Evolutionary conservation across 768 basidiomycete genomes (phyloP).

Genomic region (Cystobasidium onofrii): DNA sequence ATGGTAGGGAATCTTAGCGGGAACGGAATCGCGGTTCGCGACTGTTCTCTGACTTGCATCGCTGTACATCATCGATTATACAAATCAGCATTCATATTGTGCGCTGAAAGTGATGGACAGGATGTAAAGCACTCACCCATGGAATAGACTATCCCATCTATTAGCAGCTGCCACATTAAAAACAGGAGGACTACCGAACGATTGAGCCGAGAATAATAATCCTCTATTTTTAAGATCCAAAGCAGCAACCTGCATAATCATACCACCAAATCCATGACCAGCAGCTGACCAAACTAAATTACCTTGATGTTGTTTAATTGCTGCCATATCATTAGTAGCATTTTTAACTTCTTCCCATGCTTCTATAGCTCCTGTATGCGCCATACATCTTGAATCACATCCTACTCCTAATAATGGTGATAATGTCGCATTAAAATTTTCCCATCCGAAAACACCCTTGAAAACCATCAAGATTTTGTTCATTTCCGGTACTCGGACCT

Average conservation of each 20-base stretch:
- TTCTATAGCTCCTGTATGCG: conserved; percentile 30
- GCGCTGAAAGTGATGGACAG: too few species aligned
- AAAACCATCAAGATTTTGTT: conserved; percentile 36
- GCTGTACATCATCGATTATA: not conserved
- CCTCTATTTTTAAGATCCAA: conserved; percentile 31
- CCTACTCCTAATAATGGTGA: conserved; percentile 31
- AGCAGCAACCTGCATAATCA: conserved; percentile 33
- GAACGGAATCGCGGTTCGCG: conserved; percentile 26
- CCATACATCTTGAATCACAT: conserved; percentile 30
- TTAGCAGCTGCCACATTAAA: conserved; percentile 31
- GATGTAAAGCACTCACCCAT: not conserved
- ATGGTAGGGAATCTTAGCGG: conserved; percentile 7
- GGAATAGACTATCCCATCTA: conserved; percentile 20
- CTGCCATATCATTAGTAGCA: conserved; percentile 31
- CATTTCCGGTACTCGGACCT: conserved; percentile 33
- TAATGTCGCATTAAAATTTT: conserved; percentile 32
- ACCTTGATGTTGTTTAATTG: conserved; percentile 28
- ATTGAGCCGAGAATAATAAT: conserved; percentile 25
- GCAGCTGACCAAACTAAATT: conserved; percentile 26
- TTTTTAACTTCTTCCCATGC: conserved; percentile 33
- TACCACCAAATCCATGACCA: conserved; percentile 35
- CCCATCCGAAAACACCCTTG: conserved; percentile 33
- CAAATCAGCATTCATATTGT: not conserved
- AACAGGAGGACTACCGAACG: conserved; percentile 33
- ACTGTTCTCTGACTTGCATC: conserved; percentile 33